Base-by-base conservation (phyloP, 768 basidiomycete species). In the Pleurotus pulmonarius region DNA sequence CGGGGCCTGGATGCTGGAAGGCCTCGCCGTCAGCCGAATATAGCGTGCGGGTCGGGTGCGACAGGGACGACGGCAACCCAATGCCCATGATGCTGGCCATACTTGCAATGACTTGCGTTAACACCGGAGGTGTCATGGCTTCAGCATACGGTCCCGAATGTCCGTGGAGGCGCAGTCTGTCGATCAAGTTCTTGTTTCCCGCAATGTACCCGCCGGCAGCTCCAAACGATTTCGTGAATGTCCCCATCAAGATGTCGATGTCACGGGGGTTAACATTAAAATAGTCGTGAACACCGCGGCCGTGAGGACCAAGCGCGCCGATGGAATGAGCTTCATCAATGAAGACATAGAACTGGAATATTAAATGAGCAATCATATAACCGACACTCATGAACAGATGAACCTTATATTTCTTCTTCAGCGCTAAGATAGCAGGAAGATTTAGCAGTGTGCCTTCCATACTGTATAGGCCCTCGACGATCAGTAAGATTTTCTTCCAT, bases 41-140 rank as follows among this genome's bases (percentile, higher is more conserved):
- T 61, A 25, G 63, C 60, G 9, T 69, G 56, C 18, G 68, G 61
- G 20, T 61, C 59, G 25, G 70, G 63, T 39, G 70, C 62, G n/a
- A 70, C 64, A 6, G 75, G 59, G 1, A 71, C n/a, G 25, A 64
- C 16, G 34, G 75, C 63, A 74, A 59, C 9, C 80, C 67, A 58
- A 93, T 71, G 25, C 96, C 96, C 94, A 98, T 98, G 74, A 99
- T 98, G 61, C 92, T 93, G 0, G 88, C 91, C 92, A 96, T 97
- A 59, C 90, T 90, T 2, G 96, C 84, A 49, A 95, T 73, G 63
- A 98, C 78, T 70, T 99, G 97, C 15, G 90, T 90, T 26, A 97
- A 78, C 47, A 99, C 92, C 0, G 94, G 83, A 0, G 96, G 96
- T 0, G 92, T 73, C 82, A 96, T 94, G 1, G 91, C 74, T 72